These are phyloP conservation scores for Rhodamnia rubescens DNA, from an alignment of 345 rosid species.

Conservation along the genomic window DNA sequence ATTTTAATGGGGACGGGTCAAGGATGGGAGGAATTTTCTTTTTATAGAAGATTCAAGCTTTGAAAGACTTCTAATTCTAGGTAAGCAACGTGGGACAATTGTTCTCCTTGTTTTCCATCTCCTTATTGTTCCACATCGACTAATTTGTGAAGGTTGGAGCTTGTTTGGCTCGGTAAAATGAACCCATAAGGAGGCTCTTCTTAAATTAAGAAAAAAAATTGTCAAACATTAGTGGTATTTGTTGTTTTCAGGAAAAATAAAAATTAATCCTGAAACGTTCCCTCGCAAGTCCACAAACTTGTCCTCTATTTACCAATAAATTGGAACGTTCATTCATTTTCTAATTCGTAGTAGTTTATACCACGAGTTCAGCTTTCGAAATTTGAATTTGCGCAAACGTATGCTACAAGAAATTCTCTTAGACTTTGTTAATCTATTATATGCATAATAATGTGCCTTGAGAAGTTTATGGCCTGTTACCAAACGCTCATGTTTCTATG, in stretches of 20 bases:
- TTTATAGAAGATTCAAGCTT: not conserved
- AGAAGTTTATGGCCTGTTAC: too few species aligned
- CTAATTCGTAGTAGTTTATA: too few species aligned
- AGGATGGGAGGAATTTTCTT: not conserved
- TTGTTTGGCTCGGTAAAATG: not conserved
- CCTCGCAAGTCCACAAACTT: not conserved
- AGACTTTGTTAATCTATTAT: too few species aligned
- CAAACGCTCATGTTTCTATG: too few species aligned
- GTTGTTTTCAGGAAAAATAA: not conserved
- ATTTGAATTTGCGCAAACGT: not conserved
- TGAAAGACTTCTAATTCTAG: not conserved
- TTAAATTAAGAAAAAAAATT: not conserved
- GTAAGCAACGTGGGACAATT: not conserved
- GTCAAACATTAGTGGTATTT: not conserved
- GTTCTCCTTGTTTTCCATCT: not conserved
- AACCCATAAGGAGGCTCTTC: not conserved
- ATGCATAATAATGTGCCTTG: too few species aligned
- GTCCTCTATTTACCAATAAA: not conserved
- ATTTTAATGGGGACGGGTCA: too few species aligned
- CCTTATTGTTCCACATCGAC: not conserved
- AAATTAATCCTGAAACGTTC: not conserved
- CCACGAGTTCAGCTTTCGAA: not conserved
- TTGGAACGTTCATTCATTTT: not conserved
- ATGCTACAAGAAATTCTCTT: too few species aligned
- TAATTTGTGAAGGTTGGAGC: not conserved